A percentile compares a stretch with the other conserved stretches of the same genome.
Conservation (phyloP, 2,329 filamentous ascomycete genomes). For the Bipolaris oryzae region DNA sequence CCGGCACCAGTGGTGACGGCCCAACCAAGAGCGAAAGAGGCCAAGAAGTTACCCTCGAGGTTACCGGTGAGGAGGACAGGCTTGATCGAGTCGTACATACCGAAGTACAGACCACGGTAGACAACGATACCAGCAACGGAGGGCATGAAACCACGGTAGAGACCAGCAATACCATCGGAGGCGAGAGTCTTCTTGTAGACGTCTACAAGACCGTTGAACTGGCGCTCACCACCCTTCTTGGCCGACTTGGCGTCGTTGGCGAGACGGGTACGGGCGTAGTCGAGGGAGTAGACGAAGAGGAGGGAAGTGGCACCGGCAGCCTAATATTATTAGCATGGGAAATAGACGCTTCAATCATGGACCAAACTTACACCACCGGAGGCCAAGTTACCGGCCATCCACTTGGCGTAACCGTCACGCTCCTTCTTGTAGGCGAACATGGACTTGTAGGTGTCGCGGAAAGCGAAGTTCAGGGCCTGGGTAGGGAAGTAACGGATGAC, state of each 20-base stretch:
- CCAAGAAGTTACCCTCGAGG: slow-evolving; percentile 98
- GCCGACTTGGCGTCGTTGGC: slow-evolving; percentile 99
- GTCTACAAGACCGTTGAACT: slow-evolving; percentile 99
- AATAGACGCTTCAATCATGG: background rate
- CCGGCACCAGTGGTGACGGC: slow-evolving; percentile 99
- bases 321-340: slow-evolving; percentile 53
- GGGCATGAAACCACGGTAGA: slow-evolving; percentile 99
- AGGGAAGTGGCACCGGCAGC: slow-evolving; percentile 99
- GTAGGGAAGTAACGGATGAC: slow-evolving; percentile 99
- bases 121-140: slow-evolving; percentile 99
- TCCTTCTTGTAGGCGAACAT: slow-evolving; percentile 99
- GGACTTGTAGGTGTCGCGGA: slow-evolving; percentile 99
- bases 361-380: slow-evolving; percentile 89
- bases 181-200: slow-evolving; percentile 99
- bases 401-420: slow-evolving; percentile 95
- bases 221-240: slow-evolving; percentile 95
- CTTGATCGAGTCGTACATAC: slow-evolving; percentile 99
- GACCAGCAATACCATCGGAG: slow-evolving; percentile 97
- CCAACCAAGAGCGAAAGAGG: slow-evolving; percentile 99
- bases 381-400: slow-evolving; percentile 99
- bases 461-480: slow-evolving; percentile 99
- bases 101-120: slow-evolving; percentile 99
- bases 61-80: slow-evolving; percentile 89
- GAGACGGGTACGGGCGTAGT: slow-evolving; percentile 99
- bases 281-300: slow-evolving; percentile 99